Conservation (phyloP, 176 grass and related monocot species). For the Thalia dealbata region DNA sequence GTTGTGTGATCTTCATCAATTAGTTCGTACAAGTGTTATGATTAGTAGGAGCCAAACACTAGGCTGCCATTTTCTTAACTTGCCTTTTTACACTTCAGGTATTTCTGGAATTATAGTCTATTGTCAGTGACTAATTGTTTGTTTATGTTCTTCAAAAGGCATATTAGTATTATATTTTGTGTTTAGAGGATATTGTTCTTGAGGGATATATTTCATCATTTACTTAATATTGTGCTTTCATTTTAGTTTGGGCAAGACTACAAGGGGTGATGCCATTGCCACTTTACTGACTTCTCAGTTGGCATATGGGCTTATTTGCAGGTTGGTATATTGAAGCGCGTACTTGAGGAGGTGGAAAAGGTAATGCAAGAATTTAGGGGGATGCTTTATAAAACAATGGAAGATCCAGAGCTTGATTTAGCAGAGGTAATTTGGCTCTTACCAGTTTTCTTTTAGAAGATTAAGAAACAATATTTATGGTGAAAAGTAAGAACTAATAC, state of each 20-base stretch:
- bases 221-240: neutral
- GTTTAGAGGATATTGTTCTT: neutral
- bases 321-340: conserved; percentile 95
- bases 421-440: conserved; percentile 55
- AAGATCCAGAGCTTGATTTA: conserved; percentile 94
- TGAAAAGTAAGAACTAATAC: neutral
- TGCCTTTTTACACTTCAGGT: neutral
- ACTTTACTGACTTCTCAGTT: conserved; percentile 18
- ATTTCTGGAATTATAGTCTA: neutral
- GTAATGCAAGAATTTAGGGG: conserved; percentile 98
- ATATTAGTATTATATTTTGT: neutral
- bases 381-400: conserved; percentile 99
- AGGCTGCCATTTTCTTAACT: neutral
- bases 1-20: too few species aligned
- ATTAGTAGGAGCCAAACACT: neutral
- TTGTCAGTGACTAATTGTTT: neutral
- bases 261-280: neutral
- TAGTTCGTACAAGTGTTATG: neutral
- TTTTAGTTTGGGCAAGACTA: neutral
- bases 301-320: conserved; percentile 32
- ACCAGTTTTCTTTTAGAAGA: conserved; percentile 13
- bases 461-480: neutral
- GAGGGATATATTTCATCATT: neutral
- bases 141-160: neutral
- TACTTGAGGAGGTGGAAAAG: conserved; percentile 96